These are phyloP conservation scores for Mimosa pudica DNA, from an alignment of 306 rosid species.

Conservation along the genomic window DNA sequence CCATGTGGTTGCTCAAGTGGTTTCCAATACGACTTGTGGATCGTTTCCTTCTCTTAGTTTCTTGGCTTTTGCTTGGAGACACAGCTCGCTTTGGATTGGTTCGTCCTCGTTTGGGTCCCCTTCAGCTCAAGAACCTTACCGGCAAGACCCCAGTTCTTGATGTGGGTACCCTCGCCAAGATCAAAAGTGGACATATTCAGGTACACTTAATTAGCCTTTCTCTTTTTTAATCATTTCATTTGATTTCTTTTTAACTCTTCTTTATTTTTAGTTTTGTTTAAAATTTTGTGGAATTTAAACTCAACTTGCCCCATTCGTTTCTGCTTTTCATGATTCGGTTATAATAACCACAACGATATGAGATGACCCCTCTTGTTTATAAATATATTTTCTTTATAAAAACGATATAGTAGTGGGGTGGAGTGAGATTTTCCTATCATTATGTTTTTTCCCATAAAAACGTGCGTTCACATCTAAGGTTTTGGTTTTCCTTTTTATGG, in stretches of 20 bases:
- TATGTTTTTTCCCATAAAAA: slow-evolving; percentile 39
- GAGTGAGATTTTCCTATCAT: slow-evolving; percentile 35
- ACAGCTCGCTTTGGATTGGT: slow-evolving; percentile 78
- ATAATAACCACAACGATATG: slow-evolving; percentile 27
- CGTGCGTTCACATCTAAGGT: slow-evolving; percentile 21
- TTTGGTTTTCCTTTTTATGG: not conserved
- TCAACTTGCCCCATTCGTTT: slow-evolving; percentile 21
- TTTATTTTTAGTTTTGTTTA: not conserved
- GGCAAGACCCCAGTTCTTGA: slow-evolving; percentile 98
- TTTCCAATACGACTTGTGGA: slow-evolving; percentile 81
- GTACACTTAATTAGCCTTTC: slow-evolving; percentile 30
- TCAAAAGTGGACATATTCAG: slow-evolving; percentile 82
- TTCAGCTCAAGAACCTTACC: slow-evolving; percentile 78
- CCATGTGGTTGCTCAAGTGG: slow-evolving; percentile 98
- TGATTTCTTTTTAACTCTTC: not conserved
- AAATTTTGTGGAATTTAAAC: not conserved
- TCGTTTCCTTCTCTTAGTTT: slow-evolving; percentile 60
- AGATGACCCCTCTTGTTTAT: slow-evolving; percentile 11
- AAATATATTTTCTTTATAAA: not conserved
- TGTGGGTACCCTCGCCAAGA: slow-evolving; percentile 94
- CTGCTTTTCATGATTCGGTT: slow-evolving; percentile 33
- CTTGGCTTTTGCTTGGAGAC: slow-evolving; percentile 85
- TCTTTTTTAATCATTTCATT: not conserved
- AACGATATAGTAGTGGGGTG: not conserved
- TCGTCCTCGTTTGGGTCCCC: slow-evolving; percentile 92